phyloP scores from a whole-genome alignment of 192 early-diverging fungal species.

The Umbelopsis isabellina region DNA sequence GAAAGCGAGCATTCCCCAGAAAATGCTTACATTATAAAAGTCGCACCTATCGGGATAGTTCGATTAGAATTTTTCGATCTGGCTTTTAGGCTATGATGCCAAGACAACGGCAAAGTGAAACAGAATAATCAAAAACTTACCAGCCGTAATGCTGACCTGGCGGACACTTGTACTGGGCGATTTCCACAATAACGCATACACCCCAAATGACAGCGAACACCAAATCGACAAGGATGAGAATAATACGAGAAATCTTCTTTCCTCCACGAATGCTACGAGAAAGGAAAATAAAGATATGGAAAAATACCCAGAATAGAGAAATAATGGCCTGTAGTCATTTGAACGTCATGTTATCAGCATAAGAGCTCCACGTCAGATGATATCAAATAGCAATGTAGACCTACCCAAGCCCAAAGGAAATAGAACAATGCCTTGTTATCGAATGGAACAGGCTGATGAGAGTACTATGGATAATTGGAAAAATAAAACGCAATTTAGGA shows the following conservation, averaged over 20 bases:
- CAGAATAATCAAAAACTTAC: slow-evolving; percentile 19
- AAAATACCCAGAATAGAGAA: slow-evolving; percentile 26
- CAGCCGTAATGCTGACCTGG: slow-evolving; percentile 34
- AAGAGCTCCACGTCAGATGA: not conserved
- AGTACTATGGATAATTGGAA: not conserved
- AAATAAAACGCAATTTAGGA: not conserved
- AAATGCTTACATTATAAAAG: slow-evolving; percentile 46
- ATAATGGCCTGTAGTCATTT: slow-evolving; percentile 20
- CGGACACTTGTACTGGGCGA: slow-evolving; percentile 25
- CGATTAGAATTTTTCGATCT: not conserved
- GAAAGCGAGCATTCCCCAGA: slow-evolving; percentile 43
- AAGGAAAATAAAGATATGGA: slow-evolving; percentile 24
- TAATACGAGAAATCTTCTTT: slow-evolving; percentile 33
- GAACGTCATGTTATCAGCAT: not conserved
- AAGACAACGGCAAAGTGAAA: not conserved
- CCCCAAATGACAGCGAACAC: slow-evolving; percentile 41
- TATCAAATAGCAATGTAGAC: not conserved
- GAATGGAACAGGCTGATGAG: slow-evolving; percentile 33
- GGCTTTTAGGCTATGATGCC: not conserved
- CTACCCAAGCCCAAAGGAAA: slow-evolving; percentile 39
- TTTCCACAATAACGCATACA: slow-evolving; percentile 35
- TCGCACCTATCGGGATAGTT: slow-evolving; percentile 30
- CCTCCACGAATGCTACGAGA: slow-evolving; percentile 26
- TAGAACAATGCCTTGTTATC: slow-evolving; percentile 35
- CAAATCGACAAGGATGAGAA: slow-evolving; percentile 33